Evolutionary conservation across 495 filamentous ascomycete species (phyloP).

Genomic region (Pyrenula massariospora): DNA sequence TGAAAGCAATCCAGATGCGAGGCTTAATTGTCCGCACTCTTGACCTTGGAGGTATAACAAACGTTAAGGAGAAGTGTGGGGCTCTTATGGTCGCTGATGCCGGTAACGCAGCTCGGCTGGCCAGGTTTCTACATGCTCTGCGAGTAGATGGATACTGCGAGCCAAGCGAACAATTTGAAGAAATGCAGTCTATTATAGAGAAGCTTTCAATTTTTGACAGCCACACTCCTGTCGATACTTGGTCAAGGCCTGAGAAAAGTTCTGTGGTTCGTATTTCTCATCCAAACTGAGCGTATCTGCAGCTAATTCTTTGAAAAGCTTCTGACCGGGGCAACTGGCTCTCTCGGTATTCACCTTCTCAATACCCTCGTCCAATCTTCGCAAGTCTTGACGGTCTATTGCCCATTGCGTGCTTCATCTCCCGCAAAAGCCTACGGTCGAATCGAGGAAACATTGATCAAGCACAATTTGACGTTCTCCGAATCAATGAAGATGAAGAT

Average conservation of each 20-base stretch:
- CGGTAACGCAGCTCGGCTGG: slow-evolving; percentile 32
- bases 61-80: slow-evolving; percentile 23
- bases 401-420: slow-evolving; percentile 32
- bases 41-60: slow-evolving; percentile 16
- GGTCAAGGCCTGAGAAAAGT: slow-evolving; percentile 12
- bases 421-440: slow-evolving; percentile 16
- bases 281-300: background rate
- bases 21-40: slow-evolving; percentile 35
- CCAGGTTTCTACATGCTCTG: slow-evolving; percentile 28
- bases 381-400: slow-evolving; percentile 34
- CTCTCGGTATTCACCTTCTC: slow-evolving; percentile 43
- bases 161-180: slow-evolving; percentile 15
- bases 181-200: slow-evolving; percentile 33
- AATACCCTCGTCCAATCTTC: slow-evolving; percentile 31
- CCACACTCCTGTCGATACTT: slow-evolving; percentile 17
- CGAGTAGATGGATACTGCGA: slow-evolving; percentile 18
- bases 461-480: slow-evolving; percentile 18
- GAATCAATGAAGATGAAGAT: slow-evolving; percentile 22
- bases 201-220: slow-evolving; percentile 35
- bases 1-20: slow-evolving; percentile 47
- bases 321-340: slow-evolving; percentile 49
- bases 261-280: slow-evolving; percentile 25
- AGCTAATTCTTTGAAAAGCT: slow-evolving; percentile 19
- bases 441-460: slow-evolving; percentile 21
- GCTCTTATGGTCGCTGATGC: slow-evolving; percentile 34